These are phyloP conservation scores for Cyberlindnera galapagoensis DNA, from an alignment of 805 yeast species.

Conservation along the genomic window DNA sequence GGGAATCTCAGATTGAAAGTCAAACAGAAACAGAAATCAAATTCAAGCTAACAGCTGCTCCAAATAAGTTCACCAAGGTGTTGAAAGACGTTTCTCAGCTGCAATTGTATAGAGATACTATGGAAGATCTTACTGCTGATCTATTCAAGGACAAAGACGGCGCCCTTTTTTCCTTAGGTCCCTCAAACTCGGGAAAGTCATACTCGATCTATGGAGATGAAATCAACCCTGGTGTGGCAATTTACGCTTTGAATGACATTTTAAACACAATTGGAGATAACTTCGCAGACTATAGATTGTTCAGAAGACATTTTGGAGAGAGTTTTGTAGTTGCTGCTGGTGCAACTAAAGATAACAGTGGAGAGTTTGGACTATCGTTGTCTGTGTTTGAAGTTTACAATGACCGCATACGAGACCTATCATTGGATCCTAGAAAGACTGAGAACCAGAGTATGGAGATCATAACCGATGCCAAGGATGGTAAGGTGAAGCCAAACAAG, in stretches of 20 bases:
- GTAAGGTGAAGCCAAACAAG: conserved; percentile 38
- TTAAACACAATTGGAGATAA: conserved; percentile 24
- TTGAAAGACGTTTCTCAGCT: conserved; percentile 28
- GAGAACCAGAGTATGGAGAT: conserved; percentile 32
- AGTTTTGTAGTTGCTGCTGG: conserved; percentile 18
- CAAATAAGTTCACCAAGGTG: conserved; percentile 28
- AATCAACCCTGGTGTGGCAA: conserved; percentile 32
- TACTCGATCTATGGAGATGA: conserved; percentile 31
- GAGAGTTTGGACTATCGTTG: conserved; percentile 34
- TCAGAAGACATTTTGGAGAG: conserved; percentile 21
- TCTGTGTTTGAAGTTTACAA: conserved; percentile 49
- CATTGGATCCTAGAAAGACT: conserved; percentile 23
- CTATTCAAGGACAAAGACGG: conserved; percentile 32
- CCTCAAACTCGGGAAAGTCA: conserved; percentile 47
- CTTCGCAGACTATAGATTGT: conserved; percentile 11
- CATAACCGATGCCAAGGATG: conserved; percentile 35
- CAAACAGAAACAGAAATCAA: conserved; percentile 17
- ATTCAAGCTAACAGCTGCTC: conserved; percentile 21
- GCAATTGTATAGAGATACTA: conserved; percentile 29
- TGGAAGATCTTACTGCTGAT: conserved; percentile 16
- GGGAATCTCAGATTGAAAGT: conserved; percentile 20
- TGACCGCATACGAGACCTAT: conserved; percentile 36
- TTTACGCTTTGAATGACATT: conserved; percentile 28
- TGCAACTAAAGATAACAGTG: conserved; percentile 15
- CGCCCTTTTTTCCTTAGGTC: conserved; percentile 43